A percentile compares a stretch with the other conserved stretches of the same genome.
These are phyloP conservation scores for Ogataea hybrid DNA, from an alignment of 1,139 yeast genomes.

Conservation along the genomic window DNA sequence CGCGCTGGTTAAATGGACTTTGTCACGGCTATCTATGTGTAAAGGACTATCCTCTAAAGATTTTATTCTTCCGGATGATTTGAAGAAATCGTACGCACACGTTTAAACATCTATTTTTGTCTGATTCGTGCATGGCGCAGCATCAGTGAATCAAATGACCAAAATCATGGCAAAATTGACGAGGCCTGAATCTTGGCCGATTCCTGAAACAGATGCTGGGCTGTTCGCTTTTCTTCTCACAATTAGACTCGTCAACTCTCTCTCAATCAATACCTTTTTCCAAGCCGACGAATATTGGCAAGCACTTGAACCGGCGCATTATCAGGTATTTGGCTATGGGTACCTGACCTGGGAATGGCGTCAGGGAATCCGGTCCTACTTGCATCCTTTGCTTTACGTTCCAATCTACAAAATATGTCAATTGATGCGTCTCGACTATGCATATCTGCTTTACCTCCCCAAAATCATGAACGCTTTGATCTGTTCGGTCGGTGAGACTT, in stretches of 20 bases:
- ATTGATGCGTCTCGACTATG: constrained; percentile 32
- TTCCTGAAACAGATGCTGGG: neutral
- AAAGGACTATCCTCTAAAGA: no score
- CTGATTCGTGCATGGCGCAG: constrained; percentile 6
- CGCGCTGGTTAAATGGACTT: no score
- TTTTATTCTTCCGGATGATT: neutral
- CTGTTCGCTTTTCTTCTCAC: constrained; percentile 28
- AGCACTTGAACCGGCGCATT: constrained; percentile 88
- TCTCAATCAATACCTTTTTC: constrained; percentile 69
- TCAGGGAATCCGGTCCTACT: constrained; percentile 66
- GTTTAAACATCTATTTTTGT: constrained; percentile 4
- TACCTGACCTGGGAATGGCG: constrained; percentile 95
- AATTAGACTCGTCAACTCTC: constrained; percentile 59
- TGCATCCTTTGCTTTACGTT: constrained; percentile 75
- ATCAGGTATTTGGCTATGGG: constrained; percentile 73
- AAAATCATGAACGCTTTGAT: constrained; percentile 66
- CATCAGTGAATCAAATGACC: neutral
- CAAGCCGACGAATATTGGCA: constrained; percentile 98
- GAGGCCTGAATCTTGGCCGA: neutral
- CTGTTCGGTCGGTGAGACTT: constrained; percentile 72
- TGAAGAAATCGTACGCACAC: constrained; percentile 4
- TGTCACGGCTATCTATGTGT: no score
- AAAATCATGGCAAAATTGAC: constrained; percentile 1
- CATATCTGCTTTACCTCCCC: constrained; percentile 49
- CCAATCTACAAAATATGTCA: constrained; percentile 35